Evolutionary conservation across 2,329 filamentous ascomycete species (phyloP), one percentile per base, ranked within the genome.

Genomic region (Ophiognomonia clavigignenti-juglandacearum): DNA sequence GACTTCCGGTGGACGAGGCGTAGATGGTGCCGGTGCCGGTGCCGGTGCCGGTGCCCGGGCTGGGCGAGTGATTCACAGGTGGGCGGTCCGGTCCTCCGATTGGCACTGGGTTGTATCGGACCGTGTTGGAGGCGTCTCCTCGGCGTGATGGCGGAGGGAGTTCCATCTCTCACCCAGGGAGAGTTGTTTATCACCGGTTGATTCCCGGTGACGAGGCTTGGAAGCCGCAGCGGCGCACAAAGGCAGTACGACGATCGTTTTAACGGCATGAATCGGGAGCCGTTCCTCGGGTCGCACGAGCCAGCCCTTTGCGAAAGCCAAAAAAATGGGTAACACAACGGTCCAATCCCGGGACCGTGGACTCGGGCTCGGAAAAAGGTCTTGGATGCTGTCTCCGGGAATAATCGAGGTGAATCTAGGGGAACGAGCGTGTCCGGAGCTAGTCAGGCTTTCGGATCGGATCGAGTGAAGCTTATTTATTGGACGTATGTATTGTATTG

Each of bases 41-140:
- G n/a, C n/a, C n/a, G n/a, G n/a, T n/a, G n/a, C n/a, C n/a, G n/a
- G n/a, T n/a, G 23, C 51, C 44, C 9, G 51, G 47, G 29, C 41
- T 53, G 20, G 51, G 48, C 10, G 48, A 52, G 38, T 49, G 49
- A 16, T 45, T 52, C 22, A 52, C 42, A 1, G 49, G 49, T 10
- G 49, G 49, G n/a, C 49, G 49, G 18, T 52, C 49, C 2, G 49
- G 49, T 1, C 49, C 49, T 27, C 49, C 49, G 13, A 52, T 52
- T 23, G 49, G 49, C 45, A 52, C 45, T 11, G 38, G 43, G 35
- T 43, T 52, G 35, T 52, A 52, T 6, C 40, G 40, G 31, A 45
- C 43, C n/a, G 45, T 46, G 16, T 41, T 43, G 26, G 46, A 35
- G 31, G 38, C 24, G 14, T 43, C 43, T 26, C 46, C 38, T 18